Conservation (phyloP, 2,329 filamentous ascomycete genomes). For the Colletotrichum cordylinicola region DNA sequence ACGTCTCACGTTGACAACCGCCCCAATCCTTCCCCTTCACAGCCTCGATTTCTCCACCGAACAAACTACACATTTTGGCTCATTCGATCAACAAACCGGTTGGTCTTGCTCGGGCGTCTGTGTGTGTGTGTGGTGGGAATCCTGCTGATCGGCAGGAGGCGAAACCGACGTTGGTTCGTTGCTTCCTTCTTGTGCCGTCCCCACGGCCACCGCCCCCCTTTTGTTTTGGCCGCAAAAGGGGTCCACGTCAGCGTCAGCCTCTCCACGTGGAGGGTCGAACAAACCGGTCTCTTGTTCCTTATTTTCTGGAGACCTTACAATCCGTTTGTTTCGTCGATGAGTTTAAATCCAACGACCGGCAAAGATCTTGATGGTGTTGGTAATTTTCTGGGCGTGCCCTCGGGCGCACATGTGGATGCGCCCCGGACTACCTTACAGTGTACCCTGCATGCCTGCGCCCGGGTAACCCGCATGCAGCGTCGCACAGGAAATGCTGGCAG, state of each 20-base stretch:
- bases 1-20: not conserved
- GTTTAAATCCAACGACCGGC: not conserved
- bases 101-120: not conserved
- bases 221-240: not conserved
- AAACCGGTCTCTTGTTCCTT: not conserved
- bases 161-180: not conserved
- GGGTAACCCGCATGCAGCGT: not conserved
- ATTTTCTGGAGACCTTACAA: not conserved
- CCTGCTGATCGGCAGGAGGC: not conserved
- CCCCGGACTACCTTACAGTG: not conserved
- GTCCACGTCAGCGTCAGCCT: not conserved
- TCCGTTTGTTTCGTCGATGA: not conserved
- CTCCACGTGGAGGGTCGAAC: not conserved
- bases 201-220: not conserved
- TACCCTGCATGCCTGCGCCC: not conserved
- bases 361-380: not conserved
- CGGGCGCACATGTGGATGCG: not conserved
- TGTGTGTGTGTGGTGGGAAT: not conserved
- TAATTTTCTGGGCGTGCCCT: not conserved
- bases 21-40: not conserved
- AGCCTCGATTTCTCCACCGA: slow-evolving; percentile 8
- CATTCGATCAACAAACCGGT: not conserved
- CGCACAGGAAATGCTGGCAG: not conserved
- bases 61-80: slow-evolving; percentile 1
- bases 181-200: not conserved